phyloP scores from a whole-genome alignment of 2,329 filamentous ascomycete genomes.

The Ophiostoma novo-ulmi region DNA sequence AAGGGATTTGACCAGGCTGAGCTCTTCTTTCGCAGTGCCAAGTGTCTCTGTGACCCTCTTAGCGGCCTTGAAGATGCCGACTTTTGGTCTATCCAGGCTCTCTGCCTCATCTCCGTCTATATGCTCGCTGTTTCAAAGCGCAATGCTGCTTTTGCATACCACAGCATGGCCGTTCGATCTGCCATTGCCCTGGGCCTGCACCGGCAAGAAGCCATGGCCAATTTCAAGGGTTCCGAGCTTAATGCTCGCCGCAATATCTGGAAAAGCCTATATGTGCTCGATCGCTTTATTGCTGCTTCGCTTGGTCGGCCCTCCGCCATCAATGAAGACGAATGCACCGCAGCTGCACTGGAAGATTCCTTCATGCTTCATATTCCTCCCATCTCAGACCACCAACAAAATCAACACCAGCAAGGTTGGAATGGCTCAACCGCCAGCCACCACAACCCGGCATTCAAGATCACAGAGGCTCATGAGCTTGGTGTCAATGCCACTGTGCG shows the following conservation, averaged over 20 bases:
- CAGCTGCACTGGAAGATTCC: conserved; percentile 37
- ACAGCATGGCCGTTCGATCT: conserved; percentile 59
- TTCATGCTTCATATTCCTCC: background rate
- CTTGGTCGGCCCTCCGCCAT: conserved; percentile 59
- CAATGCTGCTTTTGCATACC: conserved; percentile 58
- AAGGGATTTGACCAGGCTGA: conserved; percentile 52
- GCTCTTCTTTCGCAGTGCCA: conserved; percentile 57
- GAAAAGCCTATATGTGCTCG: conserved; percentile 60
- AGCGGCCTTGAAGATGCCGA: conserved; percentile 56
- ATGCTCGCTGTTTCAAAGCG: conserved; percentile 57
- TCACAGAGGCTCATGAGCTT: conserved; percentile 21
- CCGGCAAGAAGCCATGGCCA: conserved; percentile 52
- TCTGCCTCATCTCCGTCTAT: conserved; percentile 60
- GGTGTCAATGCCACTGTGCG: conserved; percentile 53
- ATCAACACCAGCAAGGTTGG: background rate
- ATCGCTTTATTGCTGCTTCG: conserved; percentile 58
- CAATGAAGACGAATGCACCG: conserved; percentile 57
- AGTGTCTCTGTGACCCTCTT: conserved; percentile 43
- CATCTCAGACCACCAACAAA: background rate
- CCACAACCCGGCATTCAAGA: background rate
- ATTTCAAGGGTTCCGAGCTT: conserved; percentile 39
- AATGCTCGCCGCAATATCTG: conserved; percentile 52
- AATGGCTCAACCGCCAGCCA: background rate
- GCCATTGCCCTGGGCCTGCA: conserved; percentile 60
- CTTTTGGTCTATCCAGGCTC: conserved; percentile 60